phyloP scores from a whole-genome alignment of 2,329 filamentous ascomycete species.

The Dothiorella sarmentorum region DNA sequence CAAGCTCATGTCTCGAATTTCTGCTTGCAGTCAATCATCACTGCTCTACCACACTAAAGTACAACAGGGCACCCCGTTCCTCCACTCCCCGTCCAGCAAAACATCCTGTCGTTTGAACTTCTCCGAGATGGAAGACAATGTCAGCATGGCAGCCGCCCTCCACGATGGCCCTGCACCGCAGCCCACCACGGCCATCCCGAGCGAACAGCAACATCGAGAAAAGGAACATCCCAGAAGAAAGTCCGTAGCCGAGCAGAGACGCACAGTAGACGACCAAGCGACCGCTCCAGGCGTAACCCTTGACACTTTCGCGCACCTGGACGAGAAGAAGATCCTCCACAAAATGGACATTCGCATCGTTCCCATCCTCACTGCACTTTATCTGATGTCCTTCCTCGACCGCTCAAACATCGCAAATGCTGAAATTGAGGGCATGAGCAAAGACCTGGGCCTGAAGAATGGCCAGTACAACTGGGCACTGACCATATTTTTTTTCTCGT shows the following conservation, averaged over 20 bases:
- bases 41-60: not conserved
- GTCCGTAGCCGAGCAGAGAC: not conserved
- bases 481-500: conserved; percentile 58
- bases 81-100: not conserved
- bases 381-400: conserved; percentile 32
- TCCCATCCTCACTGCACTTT: conserved; percentile 27
- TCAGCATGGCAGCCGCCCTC: not conserved
- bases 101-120: not conserved
- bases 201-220: not conserved
- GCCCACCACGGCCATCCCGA: not conserved
- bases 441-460: conserved; percentile 34
- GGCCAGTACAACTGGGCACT: conserved; percentile 61
- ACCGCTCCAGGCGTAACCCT: not conserved
- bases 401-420: conserved; percentile 40
- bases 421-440: conserved; percentile 32
- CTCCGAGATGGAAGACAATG: not conserved
- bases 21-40: conserved; percentile 5
- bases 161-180: not conserved
- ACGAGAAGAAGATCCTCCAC: conserved; percentile 26
- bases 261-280: not conserved
- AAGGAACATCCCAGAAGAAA: not conserved
- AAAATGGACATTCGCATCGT: conserved; percentile 22
- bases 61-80: not conserved
- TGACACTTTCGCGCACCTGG: conserved; percentile 23
- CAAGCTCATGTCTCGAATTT: not conserved